A percentile compares a stretch with the other conserved stretches of the same genome.
Evolutionary conservation across 2,329 filamentous ascomycete genomes (phyloP).

Genomic region (Juglanconis sp.): DNA sequence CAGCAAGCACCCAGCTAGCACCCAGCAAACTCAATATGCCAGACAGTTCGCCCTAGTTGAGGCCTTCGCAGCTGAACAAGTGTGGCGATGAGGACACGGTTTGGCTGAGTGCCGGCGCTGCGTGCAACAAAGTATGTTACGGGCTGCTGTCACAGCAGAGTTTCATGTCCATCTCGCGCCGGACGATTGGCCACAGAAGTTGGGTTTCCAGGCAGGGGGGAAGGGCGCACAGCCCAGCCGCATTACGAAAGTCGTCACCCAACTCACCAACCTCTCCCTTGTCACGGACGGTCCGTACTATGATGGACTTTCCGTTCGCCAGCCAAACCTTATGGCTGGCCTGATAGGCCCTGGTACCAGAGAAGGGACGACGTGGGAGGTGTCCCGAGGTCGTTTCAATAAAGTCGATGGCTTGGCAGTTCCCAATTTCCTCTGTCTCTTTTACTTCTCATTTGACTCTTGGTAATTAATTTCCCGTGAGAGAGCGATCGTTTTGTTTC

Average conservation of each 20-base stretch:
- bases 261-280: constrained; percentile 1
- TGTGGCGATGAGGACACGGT: not conserved
- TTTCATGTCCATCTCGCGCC: constrained; percentile 17
- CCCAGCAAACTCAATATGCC: not conserved
- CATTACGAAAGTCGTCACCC: constrained; percentile 3
- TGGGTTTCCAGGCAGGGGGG: not conserved
- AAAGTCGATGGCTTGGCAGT: constrained; percentile 6
- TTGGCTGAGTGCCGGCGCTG: not conserved
- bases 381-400: constrained; percentile 1
- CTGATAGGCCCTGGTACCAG: not conserved
- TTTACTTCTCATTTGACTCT: not conserved
- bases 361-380: constrained; percentile 6
- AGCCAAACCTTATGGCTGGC: not conserved
- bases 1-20: too few relatives aligned
- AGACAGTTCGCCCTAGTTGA: not conserved
- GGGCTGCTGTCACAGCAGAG: constrained; percentile 14
- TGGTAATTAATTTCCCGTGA: constrained; percentile 5
- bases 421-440: too few relatives aligned
- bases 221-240: constrained; percentile 7
- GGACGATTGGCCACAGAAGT: not conserved
- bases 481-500: constrained; percentile 2
- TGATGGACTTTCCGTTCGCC: not conserved
- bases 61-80: not conserved
- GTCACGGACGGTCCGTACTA: not conserved
- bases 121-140: constrained; percentile 6